Evolutionary conservation across 75 land plant genomes (phyloP), one percentile per base, ranked within the genome.

Genomic region (Cupressus sempervirens): DNA sequence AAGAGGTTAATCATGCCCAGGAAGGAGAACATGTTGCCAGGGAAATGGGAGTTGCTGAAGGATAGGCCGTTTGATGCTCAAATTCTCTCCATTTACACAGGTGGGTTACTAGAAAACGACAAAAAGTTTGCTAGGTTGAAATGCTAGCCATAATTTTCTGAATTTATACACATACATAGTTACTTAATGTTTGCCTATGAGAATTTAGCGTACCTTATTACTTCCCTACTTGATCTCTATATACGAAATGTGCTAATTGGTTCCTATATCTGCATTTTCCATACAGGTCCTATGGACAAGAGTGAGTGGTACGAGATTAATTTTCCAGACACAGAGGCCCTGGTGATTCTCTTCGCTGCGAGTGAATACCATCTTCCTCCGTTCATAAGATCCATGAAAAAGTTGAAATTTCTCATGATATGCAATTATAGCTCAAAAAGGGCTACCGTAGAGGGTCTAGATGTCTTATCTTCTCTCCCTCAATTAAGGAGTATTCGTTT

Each of bases 1-100:
- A 88, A 48, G 76, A 85, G 95, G 80, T 80, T 93, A 52, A n/a
- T 93, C 13, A 93, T 93, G 95, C 85, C 93, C 2, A 87, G 70
- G 50, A 92, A 88, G 84, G 93, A 92, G 58, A n/a, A 52, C 2
- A 52, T 45, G 5, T 87, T 93, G 34, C 94, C 94, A 29, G 88
- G 86, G 52, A 90, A 91, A 50, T 93, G 94, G 94, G 82, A 83
- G 73, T 83, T 88, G 56, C 85, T 88, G 20, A 41, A 68, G 6
- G 91, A 90, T 84, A 52, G 84, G 26, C 83, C 89, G 14, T 93
- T 90, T 72, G 80, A 90, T 72, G 93, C 95, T 15, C 92, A 87
- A 52, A 50, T 50, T 50, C 13, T 50, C 53, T 50, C 53, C 53
- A 50, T 73, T n/a, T 14, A 20, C 34, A 15, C 11, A 35, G 67